Evolutionary conservation across 2,329 filamentous ascomycete genomes (phyloP), one percentile per base, ranked within the genome.

Genomic region (Blastomyces percursus): DNA sequence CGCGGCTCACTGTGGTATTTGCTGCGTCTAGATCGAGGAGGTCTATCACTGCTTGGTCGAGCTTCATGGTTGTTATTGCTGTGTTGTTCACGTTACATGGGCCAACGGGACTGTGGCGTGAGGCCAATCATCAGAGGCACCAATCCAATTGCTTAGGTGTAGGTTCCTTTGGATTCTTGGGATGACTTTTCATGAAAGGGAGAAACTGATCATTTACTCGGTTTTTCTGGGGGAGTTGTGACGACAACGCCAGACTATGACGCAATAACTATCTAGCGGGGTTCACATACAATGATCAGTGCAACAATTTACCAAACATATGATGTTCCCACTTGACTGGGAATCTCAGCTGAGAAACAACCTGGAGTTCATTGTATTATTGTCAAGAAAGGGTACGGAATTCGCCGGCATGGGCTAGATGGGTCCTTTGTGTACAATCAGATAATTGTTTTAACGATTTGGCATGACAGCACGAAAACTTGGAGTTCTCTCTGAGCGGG

Each of bases 21-120:
- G 40, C 14, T 16, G 56, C 27, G 24, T 59, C 40, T n/a, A 59
- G 24, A 3, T 35, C 14, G 24, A 59, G 56, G 14, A 48, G 56
- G 14, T 59, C 56, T 7, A 59, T n/a, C 12, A 59, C 56, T 14
- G 56, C 56, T 7, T 27, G 56, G 42, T 59, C 56, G 40, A 59
- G 56, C 42, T 48, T 59, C 56, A 59, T 59, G 32, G 3, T 19
- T 44, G 12, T 6, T 11, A 5, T 6, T 21, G 8, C 19, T 8
- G 9, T 24, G 46, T 24, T 12, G 21, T 50, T 50, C 21, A 24
- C 21, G 24, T 27, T 54, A 9, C 6, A n/a, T 11, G 54, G 35
- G 54, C 14, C 19, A 3, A 12, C 9, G 9, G 40, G 12, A 21
- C n/a, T n/a, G 9, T 14, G 19, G 2, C 16, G 12, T 55, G 27